These are phyloP conservation scores for Phytophthora quininea DNA, from an alignment of 352 stramenopile genomes.

Conservation along the genomic window DNA sequence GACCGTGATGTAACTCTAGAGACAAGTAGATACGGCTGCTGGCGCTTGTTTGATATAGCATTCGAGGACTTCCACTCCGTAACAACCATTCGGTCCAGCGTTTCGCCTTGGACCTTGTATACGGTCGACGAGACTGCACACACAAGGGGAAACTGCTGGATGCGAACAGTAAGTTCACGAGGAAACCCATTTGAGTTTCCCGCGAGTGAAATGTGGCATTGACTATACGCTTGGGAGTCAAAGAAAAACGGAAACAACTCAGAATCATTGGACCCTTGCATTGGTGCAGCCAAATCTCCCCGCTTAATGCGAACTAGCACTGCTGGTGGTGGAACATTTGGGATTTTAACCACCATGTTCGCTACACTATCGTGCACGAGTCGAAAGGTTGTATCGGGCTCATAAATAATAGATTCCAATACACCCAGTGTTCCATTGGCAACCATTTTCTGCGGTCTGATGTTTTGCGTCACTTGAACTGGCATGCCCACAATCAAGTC, in stretches of 20 bases:
- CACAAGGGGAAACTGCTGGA: slow-evolving; percentile 19
- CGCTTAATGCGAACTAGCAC: slow-evolving; percentile 2
- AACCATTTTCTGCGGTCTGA: slow-evolving; percentile 6
- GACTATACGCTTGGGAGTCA: neutral
- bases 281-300: neutral
- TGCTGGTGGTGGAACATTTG: neutral
- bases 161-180: neutral
- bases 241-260: slow-evolving; percentile 16
- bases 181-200: neutral
- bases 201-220: slow-evolving; percentile 1
- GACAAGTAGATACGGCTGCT: slow-evolving; percentile 18
- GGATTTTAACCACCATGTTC: slow-evolving; percentile 1
- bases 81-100: slow-evolving; percentile 12
- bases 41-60: slow-evolving; percentile 4
- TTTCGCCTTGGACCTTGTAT: slow-evolving; percentile 24
- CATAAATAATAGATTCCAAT: slow-evolving; percentile 9
- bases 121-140: slow-evolving; percentile 12
- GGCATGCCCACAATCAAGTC: slow-evolving; percentile 8
- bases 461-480: slow-evolving; percentile 10
- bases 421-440: slow-evolving; percentile 12
- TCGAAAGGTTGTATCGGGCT: slow-evolving; percentile 1
- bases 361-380: slow-evolving; percentile 9
- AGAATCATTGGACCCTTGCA: neutral
- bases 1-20: slow-evolving; percentile 5
- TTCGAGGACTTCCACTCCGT: slow-evolving; percentile 2